A percentile compares a stretch with the other conserved stretches of the same genome.
Conservation (phyloP, 495 filamentous ascomycete species). For the Penicillium turbatum region DNA sequence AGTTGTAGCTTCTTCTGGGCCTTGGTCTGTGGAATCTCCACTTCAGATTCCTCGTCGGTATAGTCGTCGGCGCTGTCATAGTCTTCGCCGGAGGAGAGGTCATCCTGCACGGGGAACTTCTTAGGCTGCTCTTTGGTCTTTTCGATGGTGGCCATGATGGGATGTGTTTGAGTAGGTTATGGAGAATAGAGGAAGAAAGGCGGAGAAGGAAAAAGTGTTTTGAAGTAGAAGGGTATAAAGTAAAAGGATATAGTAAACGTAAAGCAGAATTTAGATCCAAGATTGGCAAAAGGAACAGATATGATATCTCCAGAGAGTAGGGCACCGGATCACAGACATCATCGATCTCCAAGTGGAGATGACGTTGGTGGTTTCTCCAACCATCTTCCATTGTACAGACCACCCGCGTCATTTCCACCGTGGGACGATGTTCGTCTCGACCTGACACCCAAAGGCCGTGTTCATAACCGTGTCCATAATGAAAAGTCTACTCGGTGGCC, state of each 20-base stretch:
- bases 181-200: neutral
- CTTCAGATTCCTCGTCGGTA: slow-evolving; percentile 14
- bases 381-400: neutral
- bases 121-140: slow-evolving; percentile 35
- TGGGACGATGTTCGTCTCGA: neutral
- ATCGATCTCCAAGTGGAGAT: slow-evolving; percentile 4
- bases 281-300: slow-evolving; percentile 7
- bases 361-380: slow-evolving; percentile 28
- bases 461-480: neutral
- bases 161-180: slow-evolving; percentile 1
- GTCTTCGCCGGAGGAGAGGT: slow-evolving; percentile 39
- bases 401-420: neutral
- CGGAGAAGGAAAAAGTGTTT: neutral
- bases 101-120: slow-evolving; percentile 33
- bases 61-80: slow-evolving; percentile 35
- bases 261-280: neutral
- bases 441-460: neutral
- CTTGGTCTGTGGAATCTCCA: slow-evolving; percentile 8
- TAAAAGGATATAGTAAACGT: neutral
- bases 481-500: neutral
- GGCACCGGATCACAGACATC: neutral
- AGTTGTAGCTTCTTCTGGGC: slow-evolving; percentile 28
- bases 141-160: slow-evolving; percentile 40
- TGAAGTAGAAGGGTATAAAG: neutral
- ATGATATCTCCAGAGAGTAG: slow-evolving; percentile 4